Evolutionary conservation across 176 grass and related monocot species (phyloP).

Genomic region (Zizania latifolia): DNA sequence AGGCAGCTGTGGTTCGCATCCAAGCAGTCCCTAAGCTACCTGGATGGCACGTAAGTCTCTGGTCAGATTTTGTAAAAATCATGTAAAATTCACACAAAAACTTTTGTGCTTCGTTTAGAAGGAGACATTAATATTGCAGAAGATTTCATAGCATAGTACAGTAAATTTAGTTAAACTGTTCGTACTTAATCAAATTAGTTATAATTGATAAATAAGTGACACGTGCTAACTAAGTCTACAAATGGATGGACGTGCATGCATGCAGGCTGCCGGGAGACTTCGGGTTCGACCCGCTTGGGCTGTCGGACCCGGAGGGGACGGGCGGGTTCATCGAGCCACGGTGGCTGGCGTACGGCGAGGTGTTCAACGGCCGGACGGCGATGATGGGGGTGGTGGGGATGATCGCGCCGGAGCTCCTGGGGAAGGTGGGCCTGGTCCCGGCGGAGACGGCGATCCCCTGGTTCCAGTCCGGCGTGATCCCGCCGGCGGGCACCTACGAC

Average conservation of each 20-base stretch:
- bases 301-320: slow-evolving; percentile 93
- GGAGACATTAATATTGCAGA: no score
- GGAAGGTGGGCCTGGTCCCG: slow-evolving; percentile 65
- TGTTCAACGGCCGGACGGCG: slow-evolving; percentile 80
- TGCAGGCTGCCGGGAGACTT: slow-evolving; percentile 81
- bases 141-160: not conserved
- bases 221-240: no score
- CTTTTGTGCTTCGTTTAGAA: no score
- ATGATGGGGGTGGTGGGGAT: slow-evolving; percentile 74
- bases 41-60: slow-evolving; percentile 74
- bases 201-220: no score
- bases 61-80: not conserved
- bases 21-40: slow-evolving; percentile 86
- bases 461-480: slow-evolving; percentile 91
- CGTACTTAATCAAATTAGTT: no score
- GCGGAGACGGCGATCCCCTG: slow-evolving; percentile 80
- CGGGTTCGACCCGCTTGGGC: slow-evolving; percentile 77
- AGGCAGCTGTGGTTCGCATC: slow-evolving; percentile 97
- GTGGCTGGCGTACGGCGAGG: slow-evolving; percentile 92
- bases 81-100: not conserved
- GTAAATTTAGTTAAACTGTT: no score
- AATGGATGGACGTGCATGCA: not conserved
- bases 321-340: slow-evolving; percentile 96
- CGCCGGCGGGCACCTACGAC: slow-evolving; percentile 71
- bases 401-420: slow-evolving; percentile 67